A percentile compares a stretch with the other conserved stretches of the same genome.
Conservation (phyloP, 176 grass and related monocot genomes). For the Themeda triandra region DNA sequence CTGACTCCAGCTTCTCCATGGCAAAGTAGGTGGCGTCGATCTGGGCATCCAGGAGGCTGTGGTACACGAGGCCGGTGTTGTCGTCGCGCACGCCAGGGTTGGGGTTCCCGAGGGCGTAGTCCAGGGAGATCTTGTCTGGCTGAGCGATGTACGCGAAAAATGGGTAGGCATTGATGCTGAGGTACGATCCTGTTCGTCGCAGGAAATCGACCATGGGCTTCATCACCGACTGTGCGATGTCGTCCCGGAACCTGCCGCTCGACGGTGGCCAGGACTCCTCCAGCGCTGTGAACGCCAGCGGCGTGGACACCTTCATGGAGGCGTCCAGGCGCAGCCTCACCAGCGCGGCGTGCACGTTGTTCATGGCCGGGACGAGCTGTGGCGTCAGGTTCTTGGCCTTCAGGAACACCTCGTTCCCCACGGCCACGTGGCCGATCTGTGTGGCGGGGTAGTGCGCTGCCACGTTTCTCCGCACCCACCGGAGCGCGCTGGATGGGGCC, state of each 20-base stretch:
- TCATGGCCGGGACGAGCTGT: constrained; percentile 2
- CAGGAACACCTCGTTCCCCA: constrained; percentile 56
- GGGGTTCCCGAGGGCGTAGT: constrained; percentile 40
- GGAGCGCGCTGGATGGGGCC: too few relatives aligned
- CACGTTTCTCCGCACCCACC: constrained; percentile 45
- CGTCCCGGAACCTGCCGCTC: constrained; percentile 29
- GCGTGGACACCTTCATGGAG: constrained; percentile 54
- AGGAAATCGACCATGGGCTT: constrained; percentile 57
- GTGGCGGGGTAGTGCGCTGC: constrained; percentile 40
- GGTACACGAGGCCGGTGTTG: constrained; percentile 36
- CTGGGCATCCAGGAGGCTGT: constrained; percentile 59
- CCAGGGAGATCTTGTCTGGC: constrained; percentile 24
- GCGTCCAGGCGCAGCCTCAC: constrained; percentile 27
- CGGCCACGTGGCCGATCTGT: constrained; percentile 37
- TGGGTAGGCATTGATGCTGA: constrained; percentile 59
- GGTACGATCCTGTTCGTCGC: constrained; percentile 26
- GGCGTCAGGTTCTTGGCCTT: not conserved
- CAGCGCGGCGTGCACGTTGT: constrained; percentile 36
- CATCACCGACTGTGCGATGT: constrained; percentile 50
- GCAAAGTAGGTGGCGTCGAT: constrained; percentile 52
- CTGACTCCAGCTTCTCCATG: not conserved
- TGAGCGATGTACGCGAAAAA: constrained; percentile 52
- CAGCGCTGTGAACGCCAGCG: constrained; percentile 45
- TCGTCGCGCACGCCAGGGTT: constrained; percentile 21
- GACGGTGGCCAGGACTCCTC: constrained; percentile 46